Base-by-base conservation (phyloP, 139 green algal genomes). In the Chlorokybus atmophyticus region DNA sequence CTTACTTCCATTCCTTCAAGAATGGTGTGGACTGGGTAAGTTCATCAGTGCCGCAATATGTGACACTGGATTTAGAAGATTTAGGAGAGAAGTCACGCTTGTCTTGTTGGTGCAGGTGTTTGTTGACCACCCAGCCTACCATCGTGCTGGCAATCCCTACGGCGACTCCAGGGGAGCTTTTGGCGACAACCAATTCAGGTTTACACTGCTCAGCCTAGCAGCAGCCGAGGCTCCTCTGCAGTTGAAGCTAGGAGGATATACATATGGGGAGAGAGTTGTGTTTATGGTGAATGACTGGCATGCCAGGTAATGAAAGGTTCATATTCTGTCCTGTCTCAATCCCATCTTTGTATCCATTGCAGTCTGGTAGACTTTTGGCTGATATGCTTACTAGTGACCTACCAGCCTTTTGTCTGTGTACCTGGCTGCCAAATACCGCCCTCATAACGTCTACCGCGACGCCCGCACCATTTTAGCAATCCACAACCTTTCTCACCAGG, bases 221-320 rank as follows among this genome's bases (percentile, higher is more conserved):
- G 84, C 81, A 4, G 79, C 75, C 47, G 84, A 94, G 65, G 85
- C 83, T 0, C 71, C 83, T 0, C 76, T 92, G 28, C 29, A 68
- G 31, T 59, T 90, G 1, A 38, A 66, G 21, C 55, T 81, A 21
- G 67, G 57, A 10, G 67, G 21, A 29, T 66, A 21, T 41, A 75
- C 26, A 8, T 89, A 87, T 55, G 85, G 85, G 4, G 73, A 94
- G 44, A 60, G 80, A 25, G 58, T 79, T 21, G 51, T 87, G n/a
- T 94, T 93, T 60, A 53, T 93, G 14, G 84, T 83, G 57, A 94
- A 93, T 56, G 85, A 94, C 74, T 94, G 85, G 85, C 84, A 93
- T 56, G 77, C 84, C 14, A 67, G 62, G 0, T n/a, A n/a, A n/a
- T n/a, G n/a, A n/a, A n/a, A n/a, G n/a, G n/a, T n/a, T n/a, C n/a